A percentile compares a stretch with the other conserved stretches of the same genome.
Evolutionary conservation across 169 alveolate species (phyloP).

Genomic region (Sarcocystis neurona): DNA sequence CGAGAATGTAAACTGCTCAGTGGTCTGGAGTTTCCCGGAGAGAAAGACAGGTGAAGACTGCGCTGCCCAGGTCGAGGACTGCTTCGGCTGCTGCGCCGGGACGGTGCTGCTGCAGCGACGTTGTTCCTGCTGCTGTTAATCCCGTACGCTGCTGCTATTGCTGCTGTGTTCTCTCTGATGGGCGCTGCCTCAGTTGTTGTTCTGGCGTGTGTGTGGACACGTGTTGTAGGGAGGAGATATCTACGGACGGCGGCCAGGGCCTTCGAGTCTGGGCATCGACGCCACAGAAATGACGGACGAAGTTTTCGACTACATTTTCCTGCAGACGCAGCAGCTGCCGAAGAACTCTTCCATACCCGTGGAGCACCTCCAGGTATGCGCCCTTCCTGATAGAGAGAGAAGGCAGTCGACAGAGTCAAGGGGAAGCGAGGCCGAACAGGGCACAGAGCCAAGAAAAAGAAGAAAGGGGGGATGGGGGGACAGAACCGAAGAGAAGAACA

Average conservation of each 20-base stretch:
- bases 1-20: too few relatives aligned
- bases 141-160: too few relatives aligned
- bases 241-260: constrained; percentile 86
- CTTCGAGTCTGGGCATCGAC: constrained; percentile 81
- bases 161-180: neutral
- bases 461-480: neutral
- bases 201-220: neutral
- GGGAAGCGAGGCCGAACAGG: neutral
- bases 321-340: constrained; percentile 56
- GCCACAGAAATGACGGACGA: constrained; percentile 90
- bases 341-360: constrained; percentile 12
- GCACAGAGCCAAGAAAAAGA: neutral
- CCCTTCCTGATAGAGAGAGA: too few relatives aligned
- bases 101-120: too few relatives aligned
- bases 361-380: constrained; percentile 55
- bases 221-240: constrained; percentile 46
- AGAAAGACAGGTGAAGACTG: too few relatives aligned
- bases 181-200: neutral
- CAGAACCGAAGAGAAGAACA: neutral
- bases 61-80: too few relatives aligned
- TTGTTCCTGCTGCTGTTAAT: too few relatives aligned
- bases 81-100: too few relatives aligned
- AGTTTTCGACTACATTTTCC: constrained; percentile 90
- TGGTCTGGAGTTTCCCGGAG: too few relatives aligned
- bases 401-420: too few relatives aligned